phyloP scores from a whole-genome alignment of 305 asterid species.

The Petunia hybrid region DNA sequence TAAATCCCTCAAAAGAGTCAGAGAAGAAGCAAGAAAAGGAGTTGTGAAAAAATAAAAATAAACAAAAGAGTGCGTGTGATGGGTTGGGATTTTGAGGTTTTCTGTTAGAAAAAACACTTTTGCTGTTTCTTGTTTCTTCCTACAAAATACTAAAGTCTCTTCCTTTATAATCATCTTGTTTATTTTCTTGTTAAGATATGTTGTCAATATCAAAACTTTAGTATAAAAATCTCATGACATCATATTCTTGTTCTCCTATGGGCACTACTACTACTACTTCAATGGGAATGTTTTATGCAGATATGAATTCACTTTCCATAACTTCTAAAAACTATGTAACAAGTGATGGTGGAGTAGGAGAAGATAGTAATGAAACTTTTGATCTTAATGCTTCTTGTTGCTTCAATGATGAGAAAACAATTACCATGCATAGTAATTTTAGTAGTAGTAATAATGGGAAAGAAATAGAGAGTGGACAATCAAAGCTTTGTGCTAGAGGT shows the following conservation, averaged over 20 bases:
- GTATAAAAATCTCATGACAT: neutral
- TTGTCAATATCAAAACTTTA: conserved; percentile 9
- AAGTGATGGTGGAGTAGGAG: neutral
- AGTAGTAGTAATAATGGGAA: conserved; percentile 32
- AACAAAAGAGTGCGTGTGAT: conserved; percentile 22
- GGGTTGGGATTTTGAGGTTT: conserved; percentile 36
- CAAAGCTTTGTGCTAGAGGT: conserved; percentile 84
- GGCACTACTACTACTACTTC: conserved; percentile 37
- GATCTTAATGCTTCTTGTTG: conserved; percentile 58
- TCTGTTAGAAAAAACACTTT: conserved; percentile 44
- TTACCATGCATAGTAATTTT: conserved; percentile 24
- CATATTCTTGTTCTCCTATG: conserved; percentile 33
- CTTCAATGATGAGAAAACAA: conserved; percentile 44
- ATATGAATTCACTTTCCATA: conserved; percentile 47
- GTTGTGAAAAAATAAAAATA: neutral
- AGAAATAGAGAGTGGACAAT: conserved; percentile 47
- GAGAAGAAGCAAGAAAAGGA: conserved; percentile 30
- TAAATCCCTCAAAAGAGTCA: conserved; percentile 36
- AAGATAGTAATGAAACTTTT: conserved; percentile 42
- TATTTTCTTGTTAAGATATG: neutral
- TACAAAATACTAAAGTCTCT: conserved; percentile 23
- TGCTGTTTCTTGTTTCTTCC: conserved; percentile 41
- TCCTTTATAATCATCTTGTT: conserved; percentile 23
- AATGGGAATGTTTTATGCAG: conserved; percentile 54
- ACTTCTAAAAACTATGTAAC: conserved; percentile 24